Conservation (phyloP, 2,329 filamentous ascomycete species). For the Aspergillus hiratsukae region DNA sequence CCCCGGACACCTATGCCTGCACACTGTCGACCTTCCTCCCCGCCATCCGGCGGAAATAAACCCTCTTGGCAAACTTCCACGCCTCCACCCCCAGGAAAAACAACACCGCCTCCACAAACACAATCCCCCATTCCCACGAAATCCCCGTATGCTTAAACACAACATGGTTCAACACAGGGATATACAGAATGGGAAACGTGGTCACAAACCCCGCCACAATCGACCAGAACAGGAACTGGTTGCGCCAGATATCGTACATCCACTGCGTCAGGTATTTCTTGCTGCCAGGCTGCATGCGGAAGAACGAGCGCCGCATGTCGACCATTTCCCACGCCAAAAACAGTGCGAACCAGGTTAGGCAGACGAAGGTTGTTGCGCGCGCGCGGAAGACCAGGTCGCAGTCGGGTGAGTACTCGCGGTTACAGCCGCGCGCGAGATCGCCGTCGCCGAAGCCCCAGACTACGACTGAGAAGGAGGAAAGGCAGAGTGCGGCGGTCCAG, state of each 20-base stretch:
- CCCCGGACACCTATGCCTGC: too few relatives aligned
- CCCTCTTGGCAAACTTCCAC: conserved; percentile 62
- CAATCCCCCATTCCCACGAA: conserved; percentile 63
- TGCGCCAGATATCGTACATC: conserved; percentile 64
- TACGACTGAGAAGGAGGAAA: conserved; percentile 60
- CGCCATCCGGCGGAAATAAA: conserved; percentile 41
- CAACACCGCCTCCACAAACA: conserved; percentile 54
- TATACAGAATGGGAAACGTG: conserved; percentile 61
- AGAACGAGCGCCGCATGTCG: conserved; percentile 67
- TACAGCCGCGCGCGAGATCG: conserved; percentile 57
- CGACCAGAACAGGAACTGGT: conserved; percentile 67
- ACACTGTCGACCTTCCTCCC: background rate
- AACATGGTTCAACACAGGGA: conserved; percentile 60
- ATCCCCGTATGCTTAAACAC: conserved; percentile 64
- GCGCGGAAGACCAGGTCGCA: conserved; percentile 67
- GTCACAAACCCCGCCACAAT: conserved; percentile 55
- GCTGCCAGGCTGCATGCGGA: conserved; percentile 64
- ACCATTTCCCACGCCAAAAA: conserved; percentile 78
- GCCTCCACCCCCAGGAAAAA: conserved; percentile 60
- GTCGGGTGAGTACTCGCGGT: conserved; percentile 49
- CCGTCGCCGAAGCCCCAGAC: conserved; percentile 59
- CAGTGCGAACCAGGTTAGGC: conserved; percentile 71
- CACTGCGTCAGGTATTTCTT: conserved; percentile 62
- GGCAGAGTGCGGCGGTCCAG: conserved; percentile 69
- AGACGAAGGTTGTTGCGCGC: conserved; percentile 68